A percentile compares a stretch with the other conserved stretches of the same genome.
Conservation (phyloP, 2,329 filamentous ascomycete genomes). For the Dothideomycetes sp. region DNA sequence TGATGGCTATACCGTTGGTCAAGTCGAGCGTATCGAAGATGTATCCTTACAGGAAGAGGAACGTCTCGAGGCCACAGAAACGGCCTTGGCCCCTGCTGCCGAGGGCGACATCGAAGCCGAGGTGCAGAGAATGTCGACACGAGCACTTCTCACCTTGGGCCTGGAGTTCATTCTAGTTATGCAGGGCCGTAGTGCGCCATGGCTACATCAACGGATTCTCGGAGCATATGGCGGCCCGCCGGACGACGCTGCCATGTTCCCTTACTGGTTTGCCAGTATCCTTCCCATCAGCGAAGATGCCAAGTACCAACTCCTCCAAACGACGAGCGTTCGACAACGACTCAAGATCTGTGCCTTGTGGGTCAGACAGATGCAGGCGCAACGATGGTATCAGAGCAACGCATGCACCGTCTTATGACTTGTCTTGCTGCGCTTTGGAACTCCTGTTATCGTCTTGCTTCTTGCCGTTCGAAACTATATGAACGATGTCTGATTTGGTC, state of each 20-base stretch:
- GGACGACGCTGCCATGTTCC: slow-evolving; percentile 65
- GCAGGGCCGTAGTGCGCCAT: slow-evolving; percentile 58
- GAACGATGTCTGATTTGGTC: neutral
- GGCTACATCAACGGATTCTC: slow-evolving; percentile 65
- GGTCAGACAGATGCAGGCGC: slow-evolving; percentile 63
- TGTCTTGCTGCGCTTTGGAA: slow-evolving; percentile 22
- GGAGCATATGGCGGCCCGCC: slow-evolving; percentile 70
- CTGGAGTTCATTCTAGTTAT: slow-evolving; percentile 61
- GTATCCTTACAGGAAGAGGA: slow-evolving; percentile 76
- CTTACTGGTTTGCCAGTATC: slow-evolving; percentile 84
- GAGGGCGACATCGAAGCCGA: slow-evolving; percentile 25
- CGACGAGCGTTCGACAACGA: slow-evolving; percentile 67
- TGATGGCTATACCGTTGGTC: slow-evolving; percentile 73
- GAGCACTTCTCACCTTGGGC: slow-evolving; percentile 56
- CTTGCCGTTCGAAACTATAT: slow-evolving; percentile 13
- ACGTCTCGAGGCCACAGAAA: slow-evolving; percentile 61
- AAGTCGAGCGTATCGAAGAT: slow-evolving; percentile 69
- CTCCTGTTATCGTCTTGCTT: slow-evolving; percentile 22
- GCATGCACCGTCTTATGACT: slow-evolving; percentile 35
- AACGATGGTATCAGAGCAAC: slow-evolving; percentile 51
- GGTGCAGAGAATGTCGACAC: slow-evolving; percentile 57
- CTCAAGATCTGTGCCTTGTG: slow-evolving; percentile 75
- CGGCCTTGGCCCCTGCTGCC: slow-evolving; percentile 25
- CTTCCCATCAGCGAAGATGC: slow-evolving; percentile 68
- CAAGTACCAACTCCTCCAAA: slow-evolving; percentile 67